A percentile compares a stretch with the other conserved stretches of the same genome.
Evolutionary conservation across 2,329 filamentous ascomycete species (phyloP).

Genomic region (Venturia effusa): DNA sequence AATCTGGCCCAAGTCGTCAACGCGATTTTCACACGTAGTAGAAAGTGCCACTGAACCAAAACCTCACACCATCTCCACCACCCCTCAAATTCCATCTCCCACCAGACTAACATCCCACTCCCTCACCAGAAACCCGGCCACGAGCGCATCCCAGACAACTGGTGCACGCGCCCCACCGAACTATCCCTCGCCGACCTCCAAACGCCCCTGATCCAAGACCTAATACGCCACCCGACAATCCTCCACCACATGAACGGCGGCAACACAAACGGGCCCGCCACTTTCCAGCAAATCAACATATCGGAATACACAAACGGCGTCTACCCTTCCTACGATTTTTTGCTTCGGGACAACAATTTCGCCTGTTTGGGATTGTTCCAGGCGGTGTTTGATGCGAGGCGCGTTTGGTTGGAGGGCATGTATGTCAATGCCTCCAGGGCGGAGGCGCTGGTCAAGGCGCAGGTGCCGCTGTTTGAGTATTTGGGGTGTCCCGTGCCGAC

Average conservation of each 20-base stretch:
- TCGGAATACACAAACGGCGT: neutral
- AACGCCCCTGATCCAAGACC: neutral
- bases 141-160: conserved; percentile 33
- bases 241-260: neutral
- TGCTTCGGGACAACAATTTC: neutral
- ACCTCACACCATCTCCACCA: too few species aligned
- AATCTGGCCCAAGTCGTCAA: too few species aligned
- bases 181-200: neutral
- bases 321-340: neutral
- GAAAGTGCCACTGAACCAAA: too few species aligned
- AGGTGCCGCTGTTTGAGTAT: neutral
- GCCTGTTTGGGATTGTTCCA: neutral
- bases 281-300: neutral
- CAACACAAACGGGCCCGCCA: neutral
- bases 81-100: too few species aligned
- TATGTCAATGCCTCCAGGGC: neutral
- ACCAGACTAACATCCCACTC: too few species aligned
- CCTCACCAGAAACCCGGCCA: conserved; percentile 19
- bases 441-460: neutral
- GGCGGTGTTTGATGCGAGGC: neutral
- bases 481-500: neutral
- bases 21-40: too few species aligned
- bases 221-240: neutral
- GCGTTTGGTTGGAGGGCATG: neutral
- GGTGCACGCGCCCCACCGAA: conserved; percentile 21